Base-by-base conservation (phyloP, 345 rosid genomes). In the Leavenworthia alabamica region DNA sequence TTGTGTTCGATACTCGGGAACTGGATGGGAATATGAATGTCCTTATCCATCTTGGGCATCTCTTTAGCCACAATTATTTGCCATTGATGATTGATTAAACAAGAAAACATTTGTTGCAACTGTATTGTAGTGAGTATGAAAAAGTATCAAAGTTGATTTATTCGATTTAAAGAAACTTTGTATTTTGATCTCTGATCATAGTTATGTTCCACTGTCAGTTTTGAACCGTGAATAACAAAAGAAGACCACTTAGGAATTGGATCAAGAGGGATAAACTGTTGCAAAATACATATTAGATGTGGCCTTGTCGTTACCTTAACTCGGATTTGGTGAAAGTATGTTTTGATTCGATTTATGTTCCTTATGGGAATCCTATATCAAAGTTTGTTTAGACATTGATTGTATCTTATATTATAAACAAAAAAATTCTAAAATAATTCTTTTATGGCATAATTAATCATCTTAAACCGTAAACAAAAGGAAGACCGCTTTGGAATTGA, bases 31-130 rank as follows among this genome's bases (percentile, higher is more conserved):
- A 40, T 84, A 83, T 43, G 82, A 89, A 64, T 87, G 97, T 56
- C 89, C 90, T 9, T 79, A 78, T 64, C 95, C 98, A 9, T 80
- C 76, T 52, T 88, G 96, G 90, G 85, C 89, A 39, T 58, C 75
- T 3, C 83, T 72, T 28, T 64, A 57, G 56, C 47, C 22, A 62
- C 53, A 62, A 2, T n/a, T 27, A 7, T 15, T 35, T 68, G 39
- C 11, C 9, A 16, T 15, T 35, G 1, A 7, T 6, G 6, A 16
- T 15, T 35, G 1, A 7, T 6, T 44, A 11, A 5, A 42, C 24
- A 42, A 31, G 24, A 15, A 10, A 59, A 19, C 56, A 13, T 55
- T 33, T 8, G 39, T 58, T 4, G 51, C 33, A 29, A 57, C 14
- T 58, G 43, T 57, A 7, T 66, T 46, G 20, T 66, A 59, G 19